Evolutionary conservation across 148 eudicot genomes (phyloP), one percentile per base, ranked within the genome.

Genomic region (Nepenthes mirabilis): DNA sequence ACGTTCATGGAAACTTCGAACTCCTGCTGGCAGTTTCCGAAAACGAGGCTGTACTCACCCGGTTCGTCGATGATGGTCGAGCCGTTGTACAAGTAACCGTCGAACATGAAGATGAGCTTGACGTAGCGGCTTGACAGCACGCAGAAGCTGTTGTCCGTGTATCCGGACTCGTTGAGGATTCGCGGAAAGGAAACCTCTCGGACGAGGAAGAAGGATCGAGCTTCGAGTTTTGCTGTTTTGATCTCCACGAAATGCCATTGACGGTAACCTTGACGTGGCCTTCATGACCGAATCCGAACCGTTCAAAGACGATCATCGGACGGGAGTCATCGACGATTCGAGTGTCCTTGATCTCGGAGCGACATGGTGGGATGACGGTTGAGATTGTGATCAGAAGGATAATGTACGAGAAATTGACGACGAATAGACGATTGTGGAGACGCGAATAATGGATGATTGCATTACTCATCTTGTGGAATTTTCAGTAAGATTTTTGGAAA

Each of bases 21-120:
- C 23, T 73, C 68, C 2, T 74, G 65, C 10, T 64, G 67, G 32
- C 80, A 77, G n/a, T 77, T 77, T 2, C 66, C 76, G 33, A 76
- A 72, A 2, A 72, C 57, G 7, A 74, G 59, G 12, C 52, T 70
- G 11, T 70, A 70, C 33, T 64, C 58, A 9, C 64, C 62, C 0
- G 73, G 68, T n/a, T 57, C 73, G 2, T 58, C 66, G 9, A 70
- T 45, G 1, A 14, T 2, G 1, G 62, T 33, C 9, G 73, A 63
- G 1, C 68, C 62, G 12, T 70, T 58, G 40, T 57, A 58, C 56
- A 55, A 33, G n/a, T 56, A 57, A 14, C 66, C 66, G 14, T 62
- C 72, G 11, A 69, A 49, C 33, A 50, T 56, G 49, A 62, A 10
- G 0, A 69, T 56, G 1, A 62, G 67, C 14, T 62, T 63, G 45